Conservation (phyloP, 495 filamentous ascomycete species). For the Aspergillus egyptiacus region DNA sequence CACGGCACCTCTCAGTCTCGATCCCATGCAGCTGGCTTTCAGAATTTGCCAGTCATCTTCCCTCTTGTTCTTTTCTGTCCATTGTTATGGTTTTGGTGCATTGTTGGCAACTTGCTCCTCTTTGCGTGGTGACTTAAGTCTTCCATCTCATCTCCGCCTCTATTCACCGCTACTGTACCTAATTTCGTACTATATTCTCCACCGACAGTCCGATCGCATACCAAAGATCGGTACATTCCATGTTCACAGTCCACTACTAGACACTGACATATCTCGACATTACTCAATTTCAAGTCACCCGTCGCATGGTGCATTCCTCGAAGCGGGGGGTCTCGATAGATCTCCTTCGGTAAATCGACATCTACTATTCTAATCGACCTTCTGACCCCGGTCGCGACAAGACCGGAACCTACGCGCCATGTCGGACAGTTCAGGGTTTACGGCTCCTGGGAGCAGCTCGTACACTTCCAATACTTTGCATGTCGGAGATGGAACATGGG, state of each 20-base stretch:
- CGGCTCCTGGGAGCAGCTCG: constrained; percentile 72
- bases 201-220: constrained; percentile 15
- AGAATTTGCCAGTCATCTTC: not conserved
- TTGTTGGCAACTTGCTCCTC: not conserved
- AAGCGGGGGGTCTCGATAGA: constrained; percentile 44
- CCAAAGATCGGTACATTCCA: constrained; percentile 5
- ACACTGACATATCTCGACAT: not conserved
- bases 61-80: constrained; percentile 14
- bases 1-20: constrained; percentile 3
- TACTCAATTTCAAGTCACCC: constrained; percentile 9
- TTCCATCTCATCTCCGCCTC: constrained; percentile 1
- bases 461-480: constrained; percentile 78
- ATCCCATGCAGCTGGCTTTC: constrained; percentile 10
- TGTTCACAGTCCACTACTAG: not conserved
- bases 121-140: constrained; percentile 1
- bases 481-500: constrained; percentile 93
- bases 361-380: constrained; percentile 24
- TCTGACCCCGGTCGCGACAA: not conserved
- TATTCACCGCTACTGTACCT: constrained; percentile 1
- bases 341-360: constrained; percentile 39
- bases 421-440: constrained; percentile 47
- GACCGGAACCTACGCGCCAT: constrained; percentile 22
- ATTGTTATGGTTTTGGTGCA: constrained; percentile 11
- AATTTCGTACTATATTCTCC: constrained; percentile 5
- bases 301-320: constrained; percentile 46